Evolutionary conservation across 768 basidiomycete species (phyloP), one percentile per base, ranked within the genome.

Genomic region (Phylloporus scabripes): DNA sequence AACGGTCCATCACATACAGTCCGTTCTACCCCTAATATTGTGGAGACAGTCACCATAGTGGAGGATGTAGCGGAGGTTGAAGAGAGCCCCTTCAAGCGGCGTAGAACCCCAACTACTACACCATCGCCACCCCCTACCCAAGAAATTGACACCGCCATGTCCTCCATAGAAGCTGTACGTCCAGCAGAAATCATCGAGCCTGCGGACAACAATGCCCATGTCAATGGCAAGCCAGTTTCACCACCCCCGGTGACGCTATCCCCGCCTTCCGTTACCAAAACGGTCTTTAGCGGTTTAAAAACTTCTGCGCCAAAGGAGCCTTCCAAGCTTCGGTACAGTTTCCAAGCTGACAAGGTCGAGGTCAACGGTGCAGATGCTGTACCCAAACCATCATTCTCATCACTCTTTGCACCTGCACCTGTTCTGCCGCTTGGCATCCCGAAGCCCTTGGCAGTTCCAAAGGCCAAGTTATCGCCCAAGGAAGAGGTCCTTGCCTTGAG

Each of bases 321-420:
- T 2, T 88, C 87, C 50, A 89, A 88, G 60, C 72, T 90, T 49
- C 79, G 87, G 23, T 84, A 75, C 57, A 86, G 85, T 56, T 79
- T 84, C 64, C 78, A 81, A 41, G 75, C 79, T 3, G 84, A 83
- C 46, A 67, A 65, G 51, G 72, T 72, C 24, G 71, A 72, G 50
- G 61, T 58, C 26, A 55, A 57, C 46, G 43, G 50, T 29, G 36
- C 40, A 26, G 63, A 63, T 8, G 32, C 46, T 31, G 42, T 9
- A 11, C 24, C 45, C 14, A 34, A 45, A 15, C 34, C 48, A 10
- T 39, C 53, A 11, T 38, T 56, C 40, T 42, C 55, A 14, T 42
- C 65, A 14, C 37, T 62, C 10, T 48, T 56, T 40, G 33, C 69
- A 21, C 59, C 80, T 17, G 71, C 74, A 0, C 57, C 42, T 3